Evolutionary conservation across 179 eudicot genomes (phyloP), one percentile per base, ranked within the genome.

Genomic region (Nepenthes alata): DNA sequence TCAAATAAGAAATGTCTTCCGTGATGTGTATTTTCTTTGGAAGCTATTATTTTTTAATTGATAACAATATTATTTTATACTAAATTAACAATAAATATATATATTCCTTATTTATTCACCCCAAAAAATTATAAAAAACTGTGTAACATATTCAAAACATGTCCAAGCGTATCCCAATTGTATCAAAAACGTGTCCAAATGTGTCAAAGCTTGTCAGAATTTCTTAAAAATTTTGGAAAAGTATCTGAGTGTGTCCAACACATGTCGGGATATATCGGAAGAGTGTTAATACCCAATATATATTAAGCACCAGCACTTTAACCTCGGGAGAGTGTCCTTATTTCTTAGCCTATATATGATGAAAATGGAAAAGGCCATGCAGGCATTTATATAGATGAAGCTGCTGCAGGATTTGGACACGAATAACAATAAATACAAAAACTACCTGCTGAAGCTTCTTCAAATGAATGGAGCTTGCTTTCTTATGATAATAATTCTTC

Each of bases 391-490:
- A 63, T 25, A 64, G 14, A 6, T 52, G 16, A 16, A 47, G 60
- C 45, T 41, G 45, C 45, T 41, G 4, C 61, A 55, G 44, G 44
- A 16, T 15, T 49, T 60, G 3, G 11, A 47, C 39, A 51, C 11
- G n/a, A 61, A 48, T 3, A 13, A 45, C n/a, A 8, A 37, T 5
- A 0, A 59, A 35, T 16, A 35, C 16, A 47, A 67, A 12, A 5
- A 48, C 12, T 64, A 89, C 98, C 96, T 91, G 77, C 63, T 83
- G 89, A 65, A 89, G 84, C 60, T 86, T 83, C 64, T 75, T 74
- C 67, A 91, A 59, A 45, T 83, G 84, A 57, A 35, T 54, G 61
- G 83, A 70, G 47, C 64, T 75, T 52, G 85, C 73, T 79, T 84
- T 89, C 66, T 67, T 83, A 68, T 71, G 74, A 78, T 79, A 84